Evolutionary conservation across 1,284 basidiomycete genomes (phyloP).

Genomic region (Megacollybia platyphylla): DNA sequence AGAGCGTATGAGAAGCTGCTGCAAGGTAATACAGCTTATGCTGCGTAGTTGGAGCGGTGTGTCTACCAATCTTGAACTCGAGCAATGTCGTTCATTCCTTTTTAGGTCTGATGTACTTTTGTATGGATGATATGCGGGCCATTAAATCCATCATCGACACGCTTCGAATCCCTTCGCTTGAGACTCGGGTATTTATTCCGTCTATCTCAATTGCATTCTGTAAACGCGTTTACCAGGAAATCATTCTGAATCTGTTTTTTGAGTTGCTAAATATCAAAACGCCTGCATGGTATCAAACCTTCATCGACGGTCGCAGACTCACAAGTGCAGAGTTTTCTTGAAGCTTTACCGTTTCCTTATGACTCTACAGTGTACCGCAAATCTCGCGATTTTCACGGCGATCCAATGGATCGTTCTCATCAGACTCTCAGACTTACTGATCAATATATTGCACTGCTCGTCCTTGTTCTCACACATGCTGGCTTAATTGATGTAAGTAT

Average conservation of each 20-base stretch:
- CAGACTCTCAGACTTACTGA: conserved; percentile 77
- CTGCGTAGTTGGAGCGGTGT: conserved; percentile 89
- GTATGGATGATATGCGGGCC: conserved; percentile 79
- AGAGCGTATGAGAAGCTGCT: conserved; percentile 67
- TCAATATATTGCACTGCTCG: conserved; percentile 86
- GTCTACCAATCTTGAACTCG: conserved; percentile 18
- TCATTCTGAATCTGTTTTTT: conserved; percentile 89
- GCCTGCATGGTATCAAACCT: conserved; percentile 83
- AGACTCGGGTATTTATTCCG: conserved; percentile 55
- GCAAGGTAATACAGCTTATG: conserved; percentile 74
- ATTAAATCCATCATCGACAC: conserved; percentile 80
- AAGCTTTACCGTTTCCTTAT: conserved; percentile 2
- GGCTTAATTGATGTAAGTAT: conserved; percentile 72
- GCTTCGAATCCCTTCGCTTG: conserved; percentile 77
- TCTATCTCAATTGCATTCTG: neutral
- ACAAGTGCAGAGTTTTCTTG: conserved; percentile 47
- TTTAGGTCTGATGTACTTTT: conserved; percentile 82
- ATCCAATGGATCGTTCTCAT: conserved; percentile 32
- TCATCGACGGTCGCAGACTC: conserved; percentile 75
- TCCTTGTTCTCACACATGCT: conserved; percentile 78
- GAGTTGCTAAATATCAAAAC: conserved; percentile 86
- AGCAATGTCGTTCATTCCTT: conserved; percentile 21
- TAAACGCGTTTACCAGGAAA: conserved; percentile 42
- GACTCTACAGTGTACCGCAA: conserved; percentile 51
- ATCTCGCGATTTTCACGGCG: conserved; percentile 26